Base-by-base conservation (phyloP, 2,329 filamentous ascomycete species). In the Botrytis sinoallii region DNA sequence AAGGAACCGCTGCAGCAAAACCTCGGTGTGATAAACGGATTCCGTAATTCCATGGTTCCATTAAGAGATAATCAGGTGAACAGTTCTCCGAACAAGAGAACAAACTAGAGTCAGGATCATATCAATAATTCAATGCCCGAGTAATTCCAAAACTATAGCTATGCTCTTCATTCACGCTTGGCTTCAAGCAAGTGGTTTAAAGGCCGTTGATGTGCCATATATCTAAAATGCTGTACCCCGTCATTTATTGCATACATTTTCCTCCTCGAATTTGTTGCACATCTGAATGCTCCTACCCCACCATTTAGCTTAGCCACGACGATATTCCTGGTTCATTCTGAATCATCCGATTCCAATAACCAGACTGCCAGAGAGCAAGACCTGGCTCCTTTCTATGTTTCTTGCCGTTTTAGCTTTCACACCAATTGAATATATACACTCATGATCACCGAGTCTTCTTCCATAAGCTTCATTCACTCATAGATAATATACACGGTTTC, bases 81-180 rank as follows among this genome's bases (percentile, higher is more conserved):
- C 14, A 18, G 14, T 29, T 29, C 25, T 29, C 6, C 52, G 5
- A 3, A 55, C 2, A 18, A 29, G 14, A 2, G 14, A n/a, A 3
- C 14, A 55, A 29, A 18, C 7, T 3, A 7, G 6, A 55, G n/a
- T 55, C n/a, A 55, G 3, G 14, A 29, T 18, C 6, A 55, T 29
- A 29, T 9, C 12, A 7, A 18, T 29, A 3, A 29, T 0, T 12
- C n/a, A 9, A 29, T 29, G 1, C 6, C 1, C 6, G 2, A 55
- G 52, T 55, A 6, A 55, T 29, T 3, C 2, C 14, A 29, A 55
- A n/a, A 29, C 14, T 29, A 1, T 55, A 55, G 52, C n/a, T 18
- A 18, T 18, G 3, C 6, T 29, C 52, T n/a, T 29, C 3, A 6
- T 29, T 55, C 14, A 29, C 2, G 52, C 52, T 29, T 55, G 14